A percentile compares a stretch with the other conserved stretches of the same genome.
phyloP scores from a whole-genome alignment of 2,329 filamentous ascomycete species.

The Penicillium sp. region DNA sequence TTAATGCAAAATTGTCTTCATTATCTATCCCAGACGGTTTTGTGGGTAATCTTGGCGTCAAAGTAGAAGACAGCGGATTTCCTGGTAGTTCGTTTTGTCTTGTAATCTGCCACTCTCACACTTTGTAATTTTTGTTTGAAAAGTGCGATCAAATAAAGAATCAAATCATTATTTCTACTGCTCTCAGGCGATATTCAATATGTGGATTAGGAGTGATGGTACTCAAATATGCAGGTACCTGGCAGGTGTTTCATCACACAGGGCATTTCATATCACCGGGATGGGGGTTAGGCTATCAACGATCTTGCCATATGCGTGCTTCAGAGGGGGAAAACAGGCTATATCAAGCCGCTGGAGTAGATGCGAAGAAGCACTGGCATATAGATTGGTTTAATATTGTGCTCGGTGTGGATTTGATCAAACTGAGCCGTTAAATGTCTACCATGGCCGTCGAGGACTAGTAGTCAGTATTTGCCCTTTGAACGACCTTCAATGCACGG shows the following conservation, averaged over 20 bases:
- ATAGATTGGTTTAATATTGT: too few species aligned
- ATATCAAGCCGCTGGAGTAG: too few species aligned
- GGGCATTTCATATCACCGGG: conserved; percentile 20
- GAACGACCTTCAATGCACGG: too few species aligned
- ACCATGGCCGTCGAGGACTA: too few species aligned
- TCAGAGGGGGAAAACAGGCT: too few species aligned
- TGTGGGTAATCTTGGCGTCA: conserved; percentile 6
- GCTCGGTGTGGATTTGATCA: too few species aligned
- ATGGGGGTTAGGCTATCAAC: not conserved
- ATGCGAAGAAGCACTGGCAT: too few species aligned
- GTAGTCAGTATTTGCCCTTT: too few species aligned
- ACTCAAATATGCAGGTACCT: conserved; percentile 17
- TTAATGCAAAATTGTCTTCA: conserved; percentile 3
- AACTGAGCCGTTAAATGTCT: too few species aligned
- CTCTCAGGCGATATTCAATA: conserved; percentile 6
- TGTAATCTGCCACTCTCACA: conserved; percentile 13
- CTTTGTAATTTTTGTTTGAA: conserved; percentile 4
- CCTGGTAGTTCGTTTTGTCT: not conserved
- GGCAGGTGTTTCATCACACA: conserved; percentile 15
- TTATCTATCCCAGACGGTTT: conserved; percentile 9
- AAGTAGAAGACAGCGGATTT: conserved; percentile 10
- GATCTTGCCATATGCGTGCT: too few species aligned
- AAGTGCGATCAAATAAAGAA: conserved; percentile 1
- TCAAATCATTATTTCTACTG: conserved; percentile 4
- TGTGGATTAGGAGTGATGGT: conserved; percentile 11